Base-by-base conservation (phyloP, 2,329 filamentous ascomycete species). In the Aspergillus piperis region DNA sequence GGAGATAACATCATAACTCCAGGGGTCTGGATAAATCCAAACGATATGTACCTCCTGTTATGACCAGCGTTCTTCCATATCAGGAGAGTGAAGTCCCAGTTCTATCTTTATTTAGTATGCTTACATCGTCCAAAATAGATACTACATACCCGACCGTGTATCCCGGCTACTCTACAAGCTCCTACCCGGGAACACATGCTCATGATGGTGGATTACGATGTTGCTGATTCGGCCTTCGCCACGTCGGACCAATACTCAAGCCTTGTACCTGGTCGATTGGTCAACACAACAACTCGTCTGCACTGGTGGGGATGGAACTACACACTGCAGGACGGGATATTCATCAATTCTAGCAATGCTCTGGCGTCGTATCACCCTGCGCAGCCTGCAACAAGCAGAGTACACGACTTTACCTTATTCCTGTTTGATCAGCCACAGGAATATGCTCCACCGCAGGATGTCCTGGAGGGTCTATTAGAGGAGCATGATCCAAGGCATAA, bases 401-500 rank as follows among this genome's bases (percentile, higher is more conserved):
- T 25, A 3, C 51, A 41, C 23, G 23, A 23, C 13, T 41, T 39
- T 11, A 41, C 36, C 25, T 17, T 42, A 5, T 53, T 25, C 5
- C 51, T 53, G 17, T 41, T 53, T 17, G n/a, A 53, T 4, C 51
- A 53, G 15, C 21, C 51, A 5, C n/a, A 53, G 2, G 51, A 25
- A 1, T 41, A 27, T 53, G 17, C 25, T 11, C 32, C 50, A 19
- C 19, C 50, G 5, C 19, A 17, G 8, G 50, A 21, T 6, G 32
- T 38, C 1, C 11, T 39, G 2, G 50, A 53, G 8, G 50, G 50
- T 1, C 8, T 41, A 19, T 23, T 39, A n/a, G 32, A 53, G 19
- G 50, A 53, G n/a, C 32, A 53, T n/a, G 32, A 39, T n/a, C 32
- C 32, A 53, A 36, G 50, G 11, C 38, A 23, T 38, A 53, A 53